Percentiles rank a stretch among this genome's conserved stretches.
Evolutionary conservation across 179 eudicot genomes (phyloP).

Genomic region (Camellia oleifera): DNA sequence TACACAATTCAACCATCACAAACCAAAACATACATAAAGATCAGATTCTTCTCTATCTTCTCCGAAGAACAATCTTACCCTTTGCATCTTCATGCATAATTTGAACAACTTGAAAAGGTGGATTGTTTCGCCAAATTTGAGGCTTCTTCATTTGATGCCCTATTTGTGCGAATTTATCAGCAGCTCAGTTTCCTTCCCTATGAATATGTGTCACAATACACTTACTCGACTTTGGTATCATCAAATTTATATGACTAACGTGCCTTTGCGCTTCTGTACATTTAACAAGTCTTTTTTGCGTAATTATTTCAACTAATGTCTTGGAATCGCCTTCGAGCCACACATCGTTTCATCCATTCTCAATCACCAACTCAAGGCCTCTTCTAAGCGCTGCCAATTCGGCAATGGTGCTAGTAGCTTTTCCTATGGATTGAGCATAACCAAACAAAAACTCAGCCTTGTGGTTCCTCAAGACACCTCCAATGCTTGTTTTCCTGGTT

Average conservation of each 20-base stretch:
- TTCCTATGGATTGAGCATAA: constrained; percentile 65
- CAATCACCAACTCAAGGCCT: constrained; percentile 72
- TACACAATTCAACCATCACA: too few relatives aligned
- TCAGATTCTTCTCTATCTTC: constrained; percentile 24
- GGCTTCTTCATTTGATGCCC: constrained; percentile 59
- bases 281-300: constrained; percentile 30
- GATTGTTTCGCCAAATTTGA: constrained; percentile 50
- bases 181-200: constrained; percentile 77
- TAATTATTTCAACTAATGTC: constrained; percentile 48
- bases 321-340: constrained; percentile 94
- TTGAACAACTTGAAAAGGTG: constrained; percentile 52
- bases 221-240: constrained; percentile 46
- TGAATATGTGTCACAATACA: constrained; percentile 63
- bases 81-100: constrained; percentile 71
- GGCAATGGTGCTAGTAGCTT: constrained; percentile 54
- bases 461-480: constrained; percentile 77
- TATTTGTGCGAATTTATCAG: constrained; percentile 70
- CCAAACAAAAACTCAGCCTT: constrained; percentile 70
- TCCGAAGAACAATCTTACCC: constrained; percentile 60
- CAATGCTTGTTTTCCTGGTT: constrained; percentile 71
- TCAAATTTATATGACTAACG: constrained; percentile 39
- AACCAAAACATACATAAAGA: background rate
- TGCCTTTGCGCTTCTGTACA: constrained; percentile 50
- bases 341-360: constrained; percentile 64
- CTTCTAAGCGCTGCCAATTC: constrained; percentile 66